Conservation (phyloP, 176 grass and related monocot genomes). For the Tillandsia leiboldiana region DNA sequence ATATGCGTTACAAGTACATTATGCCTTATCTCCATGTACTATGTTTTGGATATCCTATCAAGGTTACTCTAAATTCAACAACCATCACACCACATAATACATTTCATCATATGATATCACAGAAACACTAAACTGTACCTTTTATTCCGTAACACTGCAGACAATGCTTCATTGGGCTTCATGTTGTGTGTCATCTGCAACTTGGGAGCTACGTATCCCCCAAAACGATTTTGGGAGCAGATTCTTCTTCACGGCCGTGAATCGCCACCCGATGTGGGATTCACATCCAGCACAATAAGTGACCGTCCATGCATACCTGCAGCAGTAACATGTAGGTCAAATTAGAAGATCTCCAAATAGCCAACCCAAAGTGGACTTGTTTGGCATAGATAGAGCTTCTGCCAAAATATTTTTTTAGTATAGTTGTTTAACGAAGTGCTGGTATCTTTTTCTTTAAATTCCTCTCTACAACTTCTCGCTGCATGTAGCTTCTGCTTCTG, state of each 20-base stretch:
- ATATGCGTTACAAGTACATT: too few species aligned
- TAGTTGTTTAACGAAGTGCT: too few species aligned
- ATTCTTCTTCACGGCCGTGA: slow-evolving; percentile 50
- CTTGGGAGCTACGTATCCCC: slow-evolving; percentile 58
- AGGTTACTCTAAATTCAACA: too few species aligned
- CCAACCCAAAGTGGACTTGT: slow-evolving; percentile 2
- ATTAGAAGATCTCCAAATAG: not conserved
- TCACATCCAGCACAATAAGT: slow-evolving; percentile 43
- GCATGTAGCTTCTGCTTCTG: too few species aligned
- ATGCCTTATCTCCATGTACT: too few species aligned
- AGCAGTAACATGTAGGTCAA: not conserved
- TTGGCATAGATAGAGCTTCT: too few species aligned
- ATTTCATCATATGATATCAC: not conserved
- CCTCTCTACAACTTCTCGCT: too few species aligned
- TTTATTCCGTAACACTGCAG: not conserved
- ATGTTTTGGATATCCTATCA: too few species aligned
- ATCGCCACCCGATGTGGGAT: slow-evolving; percentile 70
- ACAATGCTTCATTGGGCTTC: not conserved
- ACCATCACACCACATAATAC: not conserved
- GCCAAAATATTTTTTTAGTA: too few species aligned
- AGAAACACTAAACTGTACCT: not conserved
- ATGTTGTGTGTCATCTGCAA: slow-evolving; percentile 47
- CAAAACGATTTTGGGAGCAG: slow-evolving; percentile 81
- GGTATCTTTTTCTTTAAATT: too few species aligned
- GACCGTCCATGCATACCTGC: slow-evolving; percentile 75